A percentile compares a stretch with the other conserved stretches of the same genome.
Conservation (phyloP, 2,329 filamentous ascomycete genomes). For the Sarocladium strictum region DNA sequence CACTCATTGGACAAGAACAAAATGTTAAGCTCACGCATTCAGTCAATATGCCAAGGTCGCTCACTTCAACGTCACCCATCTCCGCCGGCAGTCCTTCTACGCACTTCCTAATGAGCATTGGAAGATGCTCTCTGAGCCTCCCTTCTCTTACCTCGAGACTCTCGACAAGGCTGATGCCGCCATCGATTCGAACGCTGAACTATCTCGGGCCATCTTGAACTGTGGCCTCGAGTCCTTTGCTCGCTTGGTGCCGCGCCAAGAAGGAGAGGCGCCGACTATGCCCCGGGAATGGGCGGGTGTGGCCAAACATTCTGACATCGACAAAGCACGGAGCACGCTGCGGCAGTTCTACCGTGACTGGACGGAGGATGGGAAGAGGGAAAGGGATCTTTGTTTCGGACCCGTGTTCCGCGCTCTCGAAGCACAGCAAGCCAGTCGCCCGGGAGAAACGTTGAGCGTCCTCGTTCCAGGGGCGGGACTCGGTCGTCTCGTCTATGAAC, state of each 20-base stretch:
- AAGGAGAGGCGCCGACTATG: conserved; percentile 37
- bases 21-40: conserved; percentile 3
- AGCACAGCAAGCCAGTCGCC: conserved; percentile 32
- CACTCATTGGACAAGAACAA: background rate
- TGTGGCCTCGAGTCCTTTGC: conserved; percentile 63
- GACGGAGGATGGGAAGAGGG: conserved; percentile 68
- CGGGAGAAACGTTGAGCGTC: conserved; percentile 49
- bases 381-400: conserved; percentile 71
- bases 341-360: conserved; percentile 95
- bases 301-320: conserved; percentile 69
- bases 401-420: conserved; percentile 65
- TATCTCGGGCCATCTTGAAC: conserved; percentile 73
- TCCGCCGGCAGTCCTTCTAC: conserved; percentile 88
- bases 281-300: conserved; percentile 62
- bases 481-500: conserved; percentile 82
- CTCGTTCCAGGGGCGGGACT: conserved; percentile 87
- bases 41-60: conserved; percentile 82
- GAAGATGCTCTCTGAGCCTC: conserved; percentile 72
- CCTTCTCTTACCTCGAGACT: conserved; percentile 76
- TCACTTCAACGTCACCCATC: conserved; percentile 86
- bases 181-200: conserved; percentile 80
- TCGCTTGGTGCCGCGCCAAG: conserved; percentile 31
- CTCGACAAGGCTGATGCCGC: conserved; percentile 77
- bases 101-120: conserved; percentile 79
- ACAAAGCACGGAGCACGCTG: conserved; percentile 88